Conservation (phyloP, 768 basidiomycete species). For the Termitomyces sp. region DNA sequence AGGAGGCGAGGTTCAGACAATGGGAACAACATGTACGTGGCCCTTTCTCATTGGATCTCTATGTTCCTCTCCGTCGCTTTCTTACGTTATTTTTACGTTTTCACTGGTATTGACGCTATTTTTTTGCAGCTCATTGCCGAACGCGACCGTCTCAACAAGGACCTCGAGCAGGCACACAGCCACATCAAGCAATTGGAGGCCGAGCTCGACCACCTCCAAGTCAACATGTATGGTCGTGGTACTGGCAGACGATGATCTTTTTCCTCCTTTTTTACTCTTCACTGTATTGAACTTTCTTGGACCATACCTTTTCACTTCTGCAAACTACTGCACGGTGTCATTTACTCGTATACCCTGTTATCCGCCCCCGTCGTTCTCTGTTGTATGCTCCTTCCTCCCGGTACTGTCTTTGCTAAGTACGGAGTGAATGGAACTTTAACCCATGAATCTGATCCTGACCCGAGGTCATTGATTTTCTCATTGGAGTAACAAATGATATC, state of each 20-base stretch:
- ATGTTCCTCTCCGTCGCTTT: neutral
- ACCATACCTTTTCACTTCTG: conserved; percentile 12
- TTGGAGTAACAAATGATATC: conserved; percentile 10
- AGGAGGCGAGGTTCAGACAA: conserved; percentile 95
- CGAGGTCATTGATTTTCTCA: conserved; percentile 6
- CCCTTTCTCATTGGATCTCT: conserved; percentile 1
- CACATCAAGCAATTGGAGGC: conserved; percentile 88
- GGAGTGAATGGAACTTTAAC: conserved; percentile 9
- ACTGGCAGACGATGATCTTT: conserved; percentile 52
- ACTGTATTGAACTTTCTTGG: conserved; percentile 10
- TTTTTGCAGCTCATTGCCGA: conserved; percentile 85
- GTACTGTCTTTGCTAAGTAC: neutral
- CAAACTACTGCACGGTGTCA: conserved; percentile 10
- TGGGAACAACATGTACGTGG: conserved; percentile 95
- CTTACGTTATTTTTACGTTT: neutral
- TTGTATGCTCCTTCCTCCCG: neutral
- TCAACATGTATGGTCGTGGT: conserved; percentile 70
- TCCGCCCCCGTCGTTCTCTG: neutral
- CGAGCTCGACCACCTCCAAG: conserved; percentile 86
- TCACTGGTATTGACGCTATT: conserved; percentile 8
- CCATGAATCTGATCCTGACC: conserved; percentile 4
- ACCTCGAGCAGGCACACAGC: conserved; percentile 88
- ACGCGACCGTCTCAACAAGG: conserved; percentile 98
- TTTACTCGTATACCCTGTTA: conserved; percentile 7
- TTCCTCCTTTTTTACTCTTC: neutral